Percentiles rank a stretch among this genome's conserved stretches.
Conservation (phyloP, 139 green algal species). For the Picochlorum sp. region DNA sequence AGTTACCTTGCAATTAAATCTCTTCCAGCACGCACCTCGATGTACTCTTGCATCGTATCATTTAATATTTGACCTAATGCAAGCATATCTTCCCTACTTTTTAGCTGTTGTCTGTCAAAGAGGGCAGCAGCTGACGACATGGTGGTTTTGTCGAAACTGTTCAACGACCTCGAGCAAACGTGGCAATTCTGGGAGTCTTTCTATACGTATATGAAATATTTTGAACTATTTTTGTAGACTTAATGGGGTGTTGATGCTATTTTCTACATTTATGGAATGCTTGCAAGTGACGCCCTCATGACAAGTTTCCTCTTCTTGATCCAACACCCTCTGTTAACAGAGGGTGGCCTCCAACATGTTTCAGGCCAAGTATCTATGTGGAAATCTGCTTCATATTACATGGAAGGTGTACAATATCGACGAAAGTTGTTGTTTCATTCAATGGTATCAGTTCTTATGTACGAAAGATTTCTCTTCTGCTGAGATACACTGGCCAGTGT, state of each 20-base stretch:
- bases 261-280: too few species aligned
- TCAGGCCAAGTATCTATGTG: too few species aligned
- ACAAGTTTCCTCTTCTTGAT: too few species aligned
- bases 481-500: not conserved
- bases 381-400: too few species aligned
- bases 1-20: not conserved
- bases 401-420: too few species aligned
- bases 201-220: not conserved
- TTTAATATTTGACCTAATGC: not conserved
- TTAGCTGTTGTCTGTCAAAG: slow-evolving; percentile 2
- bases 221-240: too few species aligned
- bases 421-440: not conserved
- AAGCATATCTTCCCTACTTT: not conserved
- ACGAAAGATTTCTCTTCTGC: not conserved
- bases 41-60: slow-evolving; percentile 2
- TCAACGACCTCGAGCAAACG: not conserved
- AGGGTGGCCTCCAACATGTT: too few species aligned
- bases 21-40: not conserved
- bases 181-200: not conserved
- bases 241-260: too few species aligned
- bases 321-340: too few species aligned
- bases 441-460: slow-evolving; percentile 2
- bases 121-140: slow-evolving; percentile 2
- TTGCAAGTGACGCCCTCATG: too few species aligned
- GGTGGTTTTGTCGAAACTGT: not conserved